Evolutionary conservation across 164 flowering plant genomes (phyloP), one percentile per base, ranked within the genome.

Genomic region (Vitis rupestris): DNA sequence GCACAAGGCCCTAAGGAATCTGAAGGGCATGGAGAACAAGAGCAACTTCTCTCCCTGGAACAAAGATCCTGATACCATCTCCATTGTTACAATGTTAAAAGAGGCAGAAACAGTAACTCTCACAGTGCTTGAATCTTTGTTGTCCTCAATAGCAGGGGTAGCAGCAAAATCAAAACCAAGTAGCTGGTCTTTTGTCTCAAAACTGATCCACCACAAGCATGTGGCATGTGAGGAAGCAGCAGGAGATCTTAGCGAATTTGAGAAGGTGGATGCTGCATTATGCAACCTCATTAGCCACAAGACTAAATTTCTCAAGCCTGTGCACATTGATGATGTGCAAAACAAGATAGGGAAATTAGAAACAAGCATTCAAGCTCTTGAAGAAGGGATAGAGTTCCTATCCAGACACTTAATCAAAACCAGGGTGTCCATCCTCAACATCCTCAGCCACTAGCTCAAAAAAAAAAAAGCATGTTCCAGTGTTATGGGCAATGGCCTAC

Each of bases 101-200:
- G 74, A 78, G 16, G 78, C 60, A 0, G 78, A 78, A 60, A 53
- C 62, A 47, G 54, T 61, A 15, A 68, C 73, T 8, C 9, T 37
- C 19, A 27, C 19, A 10, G 19, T 57, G 50, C 27, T 77, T 48
- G 72, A 72, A 57, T 66, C 76, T 17, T 57, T 80, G 67, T 47
- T 77, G 72, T 57, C 70, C 51, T 53, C 50, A 7, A 59, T 69
- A 0, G 30, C 65, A 6, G 74, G 72, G 10, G 37, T 68, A 50
- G 68, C 56, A 47, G 44, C 69, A 10, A 15, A 16, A 54, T 62
- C 67, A 48, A 78, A 69, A 49, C 4, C 16, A 1, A 70, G 63
- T 27, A 57, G 68, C 14, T 72, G 79, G 76, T 75, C 70, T 15
- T 64, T 78, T n/a, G 64, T 81, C 23, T 75, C 75, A 47, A 77